phyloP scores from a whole-genome alignment of 371 early-diverging fungal genomes.

The Syncephalastrum sp. region DNA sequence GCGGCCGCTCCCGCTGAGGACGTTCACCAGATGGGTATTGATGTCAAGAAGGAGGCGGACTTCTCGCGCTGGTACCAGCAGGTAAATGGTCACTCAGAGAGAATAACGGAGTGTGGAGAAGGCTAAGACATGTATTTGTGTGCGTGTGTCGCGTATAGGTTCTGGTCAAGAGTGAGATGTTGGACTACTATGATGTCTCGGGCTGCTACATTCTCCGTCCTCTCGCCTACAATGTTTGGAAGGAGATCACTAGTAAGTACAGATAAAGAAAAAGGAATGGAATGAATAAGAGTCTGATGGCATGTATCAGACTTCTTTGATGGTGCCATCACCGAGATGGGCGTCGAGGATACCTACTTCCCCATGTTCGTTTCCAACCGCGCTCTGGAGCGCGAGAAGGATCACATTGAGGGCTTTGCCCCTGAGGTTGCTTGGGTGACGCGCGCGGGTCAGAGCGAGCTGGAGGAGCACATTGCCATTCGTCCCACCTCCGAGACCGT shows the following conservation, averaged over 20 bases:
- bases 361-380: constrained; percentile 98
- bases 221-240: constrained; percentile 97
- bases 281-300: not conserved
- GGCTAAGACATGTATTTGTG: not conserved
- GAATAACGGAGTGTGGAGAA: not conserved
- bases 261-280: too few species aligned
- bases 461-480: constrained; percentile 98
- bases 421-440: constrained; percentile 99
- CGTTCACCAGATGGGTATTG: constrained; percentile 85
- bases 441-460: constrained; percentile 89
- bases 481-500: constrained; percentile 99
- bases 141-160: constrained; percentile 44
- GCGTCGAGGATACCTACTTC: constrained; percentile 99
- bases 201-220: constrained; percentile 99
- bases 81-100: constrained; percentile 37
- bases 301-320: constrained; percentile 83
- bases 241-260: constrained; percentile 84
- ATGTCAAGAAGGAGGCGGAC: constrained; percentile 90
- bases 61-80: constrained; percentile 95
- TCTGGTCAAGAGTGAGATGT: constrained; percentile 95
- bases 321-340: constrained; percentile 86
- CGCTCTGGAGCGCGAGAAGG: constrained; percentile 96
- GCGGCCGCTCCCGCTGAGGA: constrained; percentile 42
- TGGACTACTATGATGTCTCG: constrained; percentile 99
- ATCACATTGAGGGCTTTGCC: constrained; percentile 99